A percentile compares a stretch with the other conserved stretches of the same genome.
Evolutionary conservation across 768 basidiomycete genomes (phyloP).

Genomic region (Pleurotus cornucopiae): DNA sequence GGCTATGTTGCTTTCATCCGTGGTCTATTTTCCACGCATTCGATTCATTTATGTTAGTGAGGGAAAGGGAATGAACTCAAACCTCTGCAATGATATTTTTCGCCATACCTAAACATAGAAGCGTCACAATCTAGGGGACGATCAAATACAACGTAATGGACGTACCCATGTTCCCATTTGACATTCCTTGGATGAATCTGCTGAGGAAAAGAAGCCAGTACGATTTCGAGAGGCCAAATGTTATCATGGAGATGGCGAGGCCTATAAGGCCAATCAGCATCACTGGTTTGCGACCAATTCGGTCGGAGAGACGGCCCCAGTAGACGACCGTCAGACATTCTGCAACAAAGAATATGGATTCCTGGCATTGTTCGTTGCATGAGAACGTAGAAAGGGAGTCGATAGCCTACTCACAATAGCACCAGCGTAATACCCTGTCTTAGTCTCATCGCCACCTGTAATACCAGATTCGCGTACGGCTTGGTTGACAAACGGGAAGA

Average conservation of each 20-base stretch:
- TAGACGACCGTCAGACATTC: constrained; percentile 55
- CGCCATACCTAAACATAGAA: constrained; percentile 12
- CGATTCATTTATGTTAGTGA: background rate
- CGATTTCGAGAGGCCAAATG: constrained; percentile 26
- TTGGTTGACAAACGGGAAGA: constrained; percentile 30
- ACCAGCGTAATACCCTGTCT: constrained; percentile 67
- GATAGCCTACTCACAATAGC: constrained; percentile 27
- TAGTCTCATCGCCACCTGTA: constrained; percentile 59
- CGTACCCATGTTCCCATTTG: constrained; percentile 37
- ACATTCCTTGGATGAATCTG: constrained; percentile 26
- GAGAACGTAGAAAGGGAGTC: too few species aligned
- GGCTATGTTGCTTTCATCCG: constrained; percentile 18
- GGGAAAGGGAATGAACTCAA: background rate
- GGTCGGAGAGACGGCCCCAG: constrained; percentile 62
- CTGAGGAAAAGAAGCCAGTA: constrained; percentile 26
- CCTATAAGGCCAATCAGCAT: constrained; percentile 28
- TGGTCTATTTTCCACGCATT: constrained; percentile 5
- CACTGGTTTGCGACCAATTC: constrained; percentile 56
- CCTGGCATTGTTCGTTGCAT: constrained; percentile 11
- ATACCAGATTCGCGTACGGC: constrained; percentile 59
- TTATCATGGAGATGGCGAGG: constrained; percentile 23
- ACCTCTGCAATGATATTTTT: constrained; percentile 20
- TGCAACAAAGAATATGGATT: constrained; percentile 57
- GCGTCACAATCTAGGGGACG: background rate
- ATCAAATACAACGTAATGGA: too few species aligned